Percentiles rank a stretch among this genome's conserved stretches.
phyloP scores from a whole-genome alignment of 306 rosid species.

The Trichosanthes cucumerina region DNA sequence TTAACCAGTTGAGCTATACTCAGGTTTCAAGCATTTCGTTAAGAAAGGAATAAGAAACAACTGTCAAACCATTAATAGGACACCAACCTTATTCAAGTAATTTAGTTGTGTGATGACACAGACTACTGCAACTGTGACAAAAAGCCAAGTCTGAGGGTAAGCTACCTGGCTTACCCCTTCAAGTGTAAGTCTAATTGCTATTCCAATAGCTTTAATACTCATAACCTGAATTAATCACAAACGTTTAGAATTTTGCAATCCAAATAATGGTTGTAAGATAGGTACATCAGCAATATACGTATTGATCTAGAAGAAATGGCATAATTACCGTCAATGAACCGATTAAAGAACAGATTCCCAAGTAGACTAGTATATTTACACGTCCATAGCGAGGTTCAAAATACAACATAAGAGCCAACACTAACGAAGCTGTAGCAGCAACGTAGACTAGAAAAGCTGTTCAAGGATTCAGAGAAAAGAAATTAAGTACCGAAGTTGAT shows the following conservation, averaged over 20 bases:
- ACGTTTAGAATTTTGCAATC: neutral
- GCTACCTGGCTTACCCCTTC: slow-evolving; percentile 77
- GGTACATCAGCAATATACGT: neutral
- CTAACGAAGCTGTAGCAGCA: slow-evolving; percentile 50
- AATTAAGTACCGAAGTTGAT: neutral
- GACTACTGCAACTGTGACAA: slow-evolving; percentile 58
- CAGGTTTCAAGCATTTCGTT: neutral
- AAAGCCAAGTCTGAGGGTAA: slow-evolving; percentile 95
- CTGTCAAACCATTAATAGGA: neutral
- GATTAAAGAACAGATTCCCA: slow-evolving; percentile 83
- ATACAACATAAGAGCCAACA: slow-evolving; percentile 60
- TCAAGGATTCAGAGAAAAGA: slow-evolving; percentile 1
- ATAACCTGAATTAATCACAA: slow-evolving; percentile 50
- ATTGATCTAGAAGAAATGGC: neutral
- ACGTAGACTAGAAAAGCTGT: slow-evolving; percentile 62
- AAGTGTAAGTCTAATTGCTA: slow-evolving; percentile 79
- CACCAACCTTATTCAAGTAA: slow-evolving; percentile 91
- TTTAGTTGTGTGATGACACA: slow-evolving; percentile 82
- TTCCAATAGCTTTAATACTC: slow-evolving; percentile 94
- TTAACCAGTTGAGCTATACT: neutral
- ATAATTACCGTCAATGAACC: slow-evolving; percentile 80
- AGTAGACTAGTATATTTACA: slow-evolving; percentile 65
- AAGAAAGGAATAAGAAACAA: neutral
- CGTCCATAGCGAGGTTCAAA: slow-evolving; percentile 85
- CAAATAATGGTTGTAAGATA: neutral